phyloP scores from a whole-genome alignment of 1,284 basidiomycete genomes.

The Rhizopogon parksii region DNA sequence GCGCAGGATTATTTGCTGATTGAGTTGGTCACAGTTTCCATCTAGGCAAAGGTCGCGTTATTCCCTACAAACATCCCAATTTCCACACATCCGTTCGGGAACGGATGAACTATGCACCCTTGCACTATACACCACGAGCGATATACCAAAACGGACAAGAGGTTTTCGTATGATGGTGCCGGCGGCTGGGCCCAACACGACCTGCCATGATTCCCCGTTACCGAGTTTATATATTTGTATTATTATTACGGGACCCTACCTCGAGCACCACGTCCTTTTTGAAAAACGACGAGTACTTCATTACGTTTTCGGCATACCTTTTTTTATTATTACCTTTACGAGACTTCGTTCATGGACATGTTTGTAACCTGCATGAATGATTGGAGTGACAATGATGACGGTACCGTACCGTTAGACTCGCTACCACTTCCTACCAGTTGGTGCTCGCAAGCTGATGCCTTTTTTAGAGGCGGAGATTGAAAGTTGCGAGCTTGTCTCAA shows the following conservation, averaged over 20 bases:
- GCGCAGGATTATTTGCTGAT: not conserved
- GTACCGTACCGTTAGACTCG: too few relatives aligned
- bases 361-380: not conserved
- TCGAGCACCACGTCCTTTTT: not conserved
- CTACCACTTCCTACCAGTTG: too few relatives aligned
- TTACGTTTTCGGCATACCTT: not conserved
- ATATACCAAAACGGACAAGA: slow-evolving; percentile 12
- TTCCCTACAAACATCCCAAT: slow-evolving; percentile 19
- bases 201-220: not conserved
- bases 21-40: slow-evolving; percentile 18
- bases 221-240: not conserved
- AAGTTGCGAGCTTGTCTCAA: too few relatives aligned
- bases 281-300: not conserved
- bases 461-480: too few relatives aligned
- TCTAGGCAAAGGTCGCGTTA: slow-evolving; percentile 23
- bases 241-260: not conserved
- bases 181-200: not conserved
- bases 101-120: slow-evolving; percentile 18
- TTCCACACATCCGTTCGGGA: slow-evolving; percentile 29
- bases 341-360: not conserved
- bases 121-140: slow-evolving; percentile 25
- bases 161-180: slow-evolving; percentile 21
- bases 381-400: not conserved
- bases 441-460: too few relatives aligned
- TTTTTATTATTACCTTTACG: too few relatives aligned